Base-by-base conservation (phyloP, 768 basidiomycete species). In the Mrakia blollopis region DNA sequence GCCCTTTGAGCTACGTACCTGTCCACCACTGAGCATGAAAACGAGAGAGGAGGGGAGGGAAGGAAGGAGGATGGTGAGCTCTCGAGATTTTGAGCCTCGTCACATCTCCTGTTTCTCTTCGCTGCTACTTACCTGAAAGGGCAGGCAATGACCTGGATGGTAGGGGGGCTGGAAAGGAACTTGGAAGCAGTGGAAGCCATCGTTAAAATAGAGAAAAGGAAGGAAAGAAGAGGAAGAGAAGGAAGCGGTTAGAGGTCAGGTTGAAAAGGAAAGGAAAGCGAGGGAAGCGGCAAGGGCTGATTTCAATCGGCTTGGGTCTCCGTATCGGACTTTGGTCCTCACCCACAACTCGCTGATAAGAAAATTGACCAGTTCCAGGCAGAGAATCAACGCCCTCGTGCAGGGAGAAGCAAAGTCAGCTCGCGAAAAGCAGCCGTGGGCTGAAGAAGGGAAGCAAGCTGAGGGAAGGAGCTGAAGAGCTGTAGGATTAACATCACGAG, bases 131-230 rank as follows among this genome's bases (percentile, higher is more conserved):
- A 93, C 94, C 92, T 93, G 87, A 97, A 97, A 23, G 95, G 95
- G 85, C 94, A 97, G 37, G 93, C 94, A 39, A 98, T 90, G 81
- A 98, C 92, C 91, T 94, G 78, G 52, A 68, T 52, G 52, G 73
- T 41, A 63, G 78, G 72, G 23, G 77, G 77, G 32, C 52, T 68
- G 35, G 62, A 37, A 18, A 78, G 67, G 57, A 74, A 60, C 25
- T 57, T 57, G 9, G 70, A 72, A 32, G 76, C 70, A 32, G 61
- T 65, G 28, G 47, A 50, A 16, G 71, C 71, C 71, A 72, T 72
- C 35, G 50, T 72, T 13, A 68, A 41, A 39, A 23, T 32, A 65
- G 32, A 32, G 32, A 37, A 37, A 65, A n/a, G 63, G 47, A 50
- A 68, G 65, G 39, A 68, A 39, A 37, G 62, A 16, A 18, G 23